These are phyloP conservation scores for Kernera saxatilis DNA, from an alignment of 345 rosid species.

Conservation along the genomic window DNA sequence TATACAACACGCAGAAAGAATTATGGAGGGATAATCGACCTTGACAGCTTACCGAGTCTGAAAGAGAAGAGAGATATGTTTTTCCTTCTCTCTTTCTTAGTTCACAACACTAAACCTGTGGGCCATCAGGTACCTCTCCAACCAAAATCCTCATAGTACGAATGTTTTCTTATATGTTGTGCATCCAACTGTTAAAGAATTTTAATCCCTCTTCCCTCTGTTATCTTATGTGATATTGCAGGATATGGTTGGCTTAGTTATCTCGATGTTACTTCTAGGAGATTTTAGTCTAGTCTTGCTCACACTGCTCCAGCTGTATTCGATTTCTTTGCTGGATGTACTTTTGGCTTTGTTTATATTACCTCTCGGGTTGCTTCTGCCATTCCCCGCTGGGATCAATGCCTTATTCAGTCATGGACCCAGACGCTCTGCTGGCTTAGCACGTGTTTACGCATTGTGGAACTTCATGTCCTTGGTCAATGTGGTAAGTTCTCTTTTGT, in stretches of 20 bases:
- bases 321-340: conserved; percentile 78
- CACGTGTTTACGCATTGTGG: conserved; percentile 96
- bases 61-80: conserved; percentile 85
- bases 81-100: conserved; percentile 78
- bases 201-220: background rate
- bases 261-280: conserved; percentile 93
- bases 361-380: conserved; percentile 90
- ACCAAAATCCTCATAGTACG: background rate
- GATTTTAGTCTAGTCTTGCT: conserved; percentile 99
- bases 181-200: background rate
- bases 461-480: conserved; percentile 78
- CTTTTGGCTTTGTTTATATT: conserved; percentile 79
- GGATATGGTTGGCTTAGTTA: conserved; percentile 99
- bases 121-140: conserved; percentile 78
- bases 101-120: conserved; percentile 95
- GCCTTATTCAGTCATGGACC: conserved; percentile 98
- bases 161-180: background rate
- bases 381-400: conserved; percentile 98
- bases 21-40: conserved; percentile 56
- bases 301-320: conserved; percentile 93
- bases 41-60: conserved; percentile 68
- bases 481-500: conserved; percentile 56
- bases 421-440: conserved; percentile 93
- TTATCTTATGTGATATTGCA: conserved; percentile 34
- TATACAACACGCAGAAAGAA: conserved; percentile 46